Evolutionary conservation across 345 rosid species (phyloP), one percentile per base, ranked within the genome.

Genomic region (Moringa oleifera): DNA sequence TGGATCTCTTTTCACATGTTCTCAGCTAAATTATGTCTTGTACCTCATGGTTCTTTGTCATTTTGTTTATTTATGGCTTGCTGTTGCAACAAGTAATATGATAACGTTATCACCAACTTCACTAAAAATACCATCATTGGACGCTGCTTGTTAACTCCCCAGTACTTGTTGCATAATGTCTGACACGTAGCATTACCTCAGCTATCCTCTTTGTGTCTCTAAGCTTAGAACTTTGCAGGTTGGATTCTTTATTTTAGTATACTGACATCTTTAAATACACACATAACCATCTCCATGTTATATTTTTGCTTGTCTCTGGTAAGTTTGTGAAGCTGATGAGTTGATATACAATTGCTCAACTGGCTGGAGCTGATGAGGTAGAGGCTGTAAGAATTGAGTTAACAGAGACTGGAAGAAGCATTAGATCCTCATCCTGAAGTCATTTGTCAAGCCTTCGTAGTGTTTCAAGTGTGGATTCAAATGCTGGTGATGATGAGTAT

Each of bases 321-420:
- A 41, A 41, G 47, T 41, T 41, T 15, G 16, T 7, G 16, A 41
- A 15, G 1, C 47, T 15, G 12, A 4, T 9, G 6, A 41, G 47
- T 41, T 41, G 18, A 21, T 28, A 59, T 20, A 50, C 18, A 66
- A 65, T 66, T 77, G 75, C 74, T 63, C 74, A 64, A 56, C 55
- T 75, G 20, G 75, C 58, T 2, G 83, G 73, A 19, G 31, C 68
- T 17, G 73, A 73, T 24, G 79, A 70, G 61, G 69, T 77, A 23
- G 81, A 77, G 60, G 71, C 79, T 23, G 31, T 71, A 16, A 47
- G 77, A 21, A 66, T 60, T 33, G 84, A 80, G 75, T 69, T 66
- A 25, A 55, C 77, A 19, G 81, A 77, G 61, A 51, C 77, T 33
- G 61, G 57, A 64, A 58, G 19, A 17, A 58, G 20, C 57, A 37